phyloP scores from a whole-genome alignment of 2,329 filamentous ascomycete genomes.

The Colletotrichum cuscutae region DNA sequence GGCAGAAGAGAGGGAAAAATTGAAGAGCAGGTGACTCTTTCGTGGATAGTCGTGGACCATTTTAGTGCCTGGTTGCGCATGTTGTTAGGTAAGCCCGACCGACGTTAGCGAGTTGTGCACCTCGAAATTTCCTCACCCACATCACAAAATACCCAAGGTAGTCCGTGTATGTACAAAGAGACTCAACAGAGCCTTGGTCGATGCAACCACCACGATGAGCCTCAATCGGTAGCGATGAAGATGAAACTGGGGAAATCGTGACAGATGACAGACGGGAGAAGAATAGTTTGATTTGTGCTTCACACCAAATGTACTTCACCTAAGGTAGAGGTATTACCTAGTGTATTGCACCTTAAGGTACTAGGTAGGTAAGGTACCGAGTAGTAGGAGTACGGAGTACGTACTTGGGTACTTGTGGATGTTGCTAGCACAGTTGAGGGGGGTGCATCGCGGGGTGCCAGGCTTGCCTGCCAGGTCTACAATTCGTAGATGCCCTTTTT shows the following conservation, averaged over 20 bases:
- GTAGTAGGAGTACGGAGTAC: too few relatives aligned
- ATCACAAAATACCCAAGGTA: background rate
- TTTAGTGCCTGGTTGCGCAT: background rate
- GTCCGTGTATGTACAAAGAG: background rate
- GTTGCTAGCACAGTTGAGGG: background rate
- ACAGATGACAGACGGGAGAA: background rate
- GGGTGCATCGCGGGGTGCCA: conserved; percentile 5
- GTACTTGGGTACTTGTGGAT: too few relatives aligned
- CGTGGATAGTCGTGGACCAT: background rate
- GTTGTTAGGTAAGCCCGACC: background rate
- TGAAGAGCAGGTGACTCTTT: background rate
- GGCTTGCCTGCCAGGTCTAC: background rate
- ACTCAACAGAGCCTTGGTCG: background rate
- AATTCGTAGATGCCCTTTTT: background rate
- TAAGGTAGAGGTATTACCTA: too few relatives aligned
- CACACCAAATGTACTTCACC: background rate
- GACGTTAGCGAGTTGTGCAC: background rate
- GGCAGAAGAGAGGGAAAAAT: background rate
- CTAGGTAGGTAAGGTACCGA: too few relatives aligned
- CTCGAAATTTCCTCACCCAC: too few relatives aligned
- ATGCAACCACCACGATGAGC: background rate
- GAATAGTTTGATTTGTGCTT: background rate
- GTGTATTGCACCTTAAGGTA: too few relatives aligned
- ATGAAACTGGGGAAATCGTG: background rate
- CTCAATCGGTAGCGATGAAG: background rate